These are phyloP conservation scores for Daldinia caldariorum DNA, from an alignment of 495 filamentous ascomycete species.

Conservation along the genomic window DNA sequence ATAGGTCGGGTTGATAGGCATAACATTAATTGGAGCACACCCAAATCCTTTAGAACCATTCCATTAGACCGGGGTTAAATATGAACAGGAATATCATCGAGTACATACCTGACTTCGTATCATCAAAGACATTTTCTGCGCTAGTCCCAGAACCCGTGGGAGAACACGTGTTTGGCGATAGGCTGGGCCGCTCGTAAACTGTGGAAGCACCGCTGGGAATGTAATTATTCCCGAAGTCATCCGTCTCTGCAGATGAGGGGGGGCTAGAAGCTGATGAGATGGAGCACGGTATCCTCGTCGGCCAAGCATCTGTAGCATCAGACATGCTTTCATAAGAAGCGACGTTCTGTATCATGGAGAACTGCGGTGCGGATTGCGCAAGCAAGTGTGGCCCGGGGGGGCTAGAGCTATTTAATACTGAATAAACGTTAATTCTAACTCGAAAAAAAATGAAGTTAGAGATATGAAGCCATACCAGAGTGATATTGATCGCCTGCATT, in stretches of 20 bases:
- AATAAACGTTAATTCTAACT: conserved; percentile 37
- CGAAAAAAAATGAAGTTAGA: conserved; percentile 13
- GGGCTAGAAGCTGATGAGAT: conserved; percentile 56
- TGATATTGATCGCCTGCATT: conserved; percentile 28
- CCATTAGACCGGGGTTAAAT: conserved; percentile 32
- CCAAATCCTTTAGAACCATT: conserved; percentile 40
- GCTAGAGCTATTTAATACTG: conserved; percentile 34
- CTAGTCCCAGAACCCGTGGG: conserved; percentile 35
- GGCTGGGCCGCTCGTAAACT: conserved; percentile 47
- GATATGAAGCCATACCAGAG: conserved; percentile 18
- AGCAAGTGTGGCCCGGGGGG: conserved; percentile 30
- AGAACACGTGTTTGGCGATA: conserved; percentile 36
- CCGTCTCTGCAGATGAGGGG: conserved; percentile 50
- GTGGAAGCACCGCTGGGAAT: conserved; percentile 53
- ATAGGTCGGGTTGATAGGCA: conserved; percentile 42
- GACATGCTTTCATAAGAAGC: conserved; percentile 48
- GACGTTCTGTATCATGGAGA: conserved; percentile 40
- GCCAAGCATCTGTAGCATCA: conserved; percentile 52
- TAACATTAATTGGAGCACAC: conserved; percentile 38
- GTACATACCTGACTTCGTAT: conserved; percentile 46
- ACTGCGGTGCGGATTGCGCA: conserved; percentile 34
- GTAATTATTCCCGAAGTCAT: conserved; percentile 53
- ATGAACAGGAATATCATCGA: not conserved
- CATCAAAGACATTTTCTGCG: conserved; percentile 40
- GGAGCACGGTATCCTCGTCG: conserved; percentile 43